phyloP scores from a whole-genome alignment of 1,284 basidiomycete species.

The Omphalotus olearius region DNA sequence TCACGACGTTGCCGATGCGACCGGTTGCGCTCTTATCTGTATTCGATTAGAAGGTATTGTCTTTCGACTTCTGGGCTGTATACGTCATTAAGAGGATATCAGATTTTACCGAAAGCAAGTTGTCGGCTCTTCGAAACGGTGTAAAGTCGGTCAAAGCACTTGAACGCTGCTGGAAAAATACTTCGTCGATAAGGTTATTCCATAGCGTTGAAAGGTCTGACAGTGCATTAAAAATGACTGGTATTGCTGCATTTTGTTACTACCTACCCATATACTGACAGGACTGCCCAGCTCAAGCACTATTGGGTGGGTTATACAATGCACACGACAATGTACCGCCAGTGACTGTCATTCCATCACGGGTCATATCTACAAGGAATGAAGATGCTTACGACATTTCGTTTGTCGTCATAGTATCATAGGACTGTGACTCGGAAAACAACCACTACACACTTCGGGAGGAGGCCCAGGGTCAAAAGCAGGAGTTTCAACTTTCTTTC shows the following conservation, averaged over 20 bases:
- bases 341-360: constrained; percentile 54
- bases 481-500: too few species aligned
- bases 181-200: constrained; percentile 44
- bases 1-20: not conserved
- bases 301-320: constrained; percentile 20
- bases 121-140: not conserved
- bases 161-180: constrained; percentile 16
- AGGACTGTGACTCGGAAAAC: too few species aligned
- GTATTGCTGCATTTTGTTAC: not conserved
- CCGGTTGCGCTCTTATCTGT: constrained; percentile 8
- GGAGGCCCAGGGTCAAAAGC: too few species aligned
- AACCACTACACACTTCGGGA: too few species aligned
- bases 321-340: constrained; percentile 27
- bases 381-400: constrained; percentile 47
- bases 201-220: constrained; percentile 21
- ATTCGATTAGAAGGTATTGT: constrained; percentile 4
- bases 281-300: constrained; percentile 15
- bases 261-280: not conserved
- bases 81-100: not conserved
- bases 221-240: not conserved
- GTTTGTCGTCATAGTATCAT: not conserved
- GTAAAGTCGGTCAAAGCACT: constrained; percentile 11
- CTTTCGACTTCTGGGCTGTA: not conserved
- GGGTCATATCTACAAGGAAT: constrained; percentile 38
- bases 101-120: not conserved